phyloP scores from a whole-genome alignment of 116 monocot genomes.

The Dioscorea cayenensis region DNA sequence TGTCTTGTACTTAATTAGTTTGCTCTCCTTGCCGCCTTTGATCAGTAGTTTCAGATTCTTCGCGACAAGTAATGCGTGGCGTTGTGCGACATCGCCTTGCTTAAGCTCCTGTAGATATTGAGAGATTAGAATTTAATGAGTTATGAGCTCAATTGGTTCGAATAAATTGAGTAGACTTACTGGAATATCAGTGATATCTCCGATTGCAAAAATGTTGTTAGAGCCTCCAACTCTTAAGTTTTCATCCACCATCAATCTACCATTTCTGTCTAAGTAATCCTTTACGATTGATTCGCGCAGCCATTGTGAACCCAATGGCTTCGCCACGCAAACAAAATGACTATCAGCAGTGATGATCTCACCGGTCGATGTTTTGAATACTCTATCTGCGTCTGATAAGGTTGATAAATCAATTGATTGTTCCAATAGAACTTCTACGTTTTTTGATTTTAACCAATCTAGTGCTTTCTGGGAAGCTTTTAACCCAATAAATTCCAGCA shows the following conservation, averaged over 20 bases:
- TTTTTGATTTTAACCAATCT: slow-evolving; percentile 28
- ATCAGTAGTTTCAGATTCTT: slow-evolving; percentile 10
- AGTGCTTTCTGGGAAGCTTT: slow-evolving; percentile 23
- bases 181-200: slow-evolving; percentile 27
- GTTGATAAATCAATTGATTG: slow-evolving; percentile 17
- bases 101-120: slow-evolving; percentile 3
- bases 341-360: slow-evolving; percentile 17
- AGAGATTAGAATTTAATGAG: not conserved
- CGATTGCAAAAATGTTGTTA: slow-evolving; percentile 27
- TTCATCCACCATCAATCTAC: slow-evolving; percentile 9
- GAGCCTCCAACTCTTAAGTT: slow-evolving; percentile 24
- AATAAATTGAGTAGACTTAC: slow-evolving; percentile 2
- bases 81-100: not conserved
- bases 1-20: slow-evolving; percentile 5
- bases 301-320: slow-evolving; percentile 27
- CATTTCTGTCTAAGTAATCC: slow-evolving; percentile 22
- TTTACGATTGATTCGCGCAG: slow-evolving; percentile 18
- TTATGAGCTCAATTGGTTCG: too few species aligned
- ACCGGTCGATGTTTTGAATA: slow-evolving; percentile 19
- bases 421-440: slow-evolving; percentile 23
- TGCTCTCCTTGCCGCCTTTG: slow-evolving; percentile 1
- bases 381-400: slow-evolving; percentile 3
- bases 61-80: not conserved
- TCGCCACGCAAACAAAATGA: slow-evolving; percentile 22
- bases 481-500: slow-evolving; percentile 5